Evolutionary conservation across 192 early-diverging fungal genomes (phyloP).

Genomic region (Rhizoclosmatium sp.): DNA sequence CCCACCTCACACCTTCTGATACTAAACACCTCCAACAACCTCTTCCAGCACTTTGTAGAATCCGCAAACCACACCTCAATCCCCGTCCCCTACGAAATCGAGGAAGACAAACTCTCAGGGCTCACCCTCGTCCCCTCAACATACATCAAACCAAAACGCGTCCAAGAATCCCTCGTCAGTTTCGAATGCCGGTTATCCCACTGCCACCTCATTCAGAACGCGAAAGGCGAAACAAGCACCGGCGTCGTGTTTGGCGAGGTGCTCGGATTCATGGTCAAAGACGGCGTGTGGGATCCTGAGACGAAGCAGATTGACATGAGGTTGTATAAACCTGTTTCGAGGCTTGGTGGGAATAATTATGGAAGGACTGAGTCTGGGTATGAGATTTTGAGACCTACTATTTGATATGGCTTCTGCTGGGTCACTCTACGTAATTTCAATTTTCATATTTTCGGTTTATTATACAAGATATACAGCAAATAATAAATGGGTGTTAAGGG

Average conservation of each 20-base stretch:
- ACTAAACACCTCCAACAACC: not conserved
- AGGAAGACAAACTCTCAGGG: slow-evolving; percentile 46
- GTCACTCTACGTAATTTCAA: too few species aligned
- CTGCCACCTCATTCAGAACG: slow-evolving; percentile 44
- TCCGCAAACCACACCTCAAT: slow-evolving; percentile 56
- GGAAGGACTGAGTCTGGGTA: slow-evolving; percentile 45
- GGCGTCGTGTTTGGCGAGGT: slow-evolving; percentile 54
- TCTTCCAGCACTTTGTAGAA: slow-evolving; percentile 46
- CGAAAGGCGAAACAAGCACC: slow-evolving; percentile 30
- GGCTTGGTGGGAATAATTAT: slow-evolving; percentile 55
- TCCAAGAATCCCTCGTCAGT: slow-evolving; percentile 43
- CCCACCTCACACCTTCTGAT: not conserved
- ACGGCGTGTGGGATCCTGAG: slow-evolving; percentile 43
- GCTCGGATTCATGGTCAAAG: slow-evolving; percentile 44
- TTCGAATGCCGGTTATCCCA: slow-evolving; percentile 55
- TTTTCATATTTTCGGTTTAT: too few species aligned
- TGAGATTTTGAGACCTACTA: slow-evolving; percentile 42
- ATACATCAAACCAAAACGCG: slow-evolving; percentile 40
- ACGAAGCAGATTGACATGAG: slow-evolving; percentile 41
- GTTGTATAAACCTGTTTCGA: slow-evolving; percentile 41
- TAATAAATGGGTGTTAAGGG: too few species aligned
- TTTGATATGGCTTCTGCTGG: not conserved
- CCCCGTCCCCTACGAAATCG: slow-evolving; percentile 46
- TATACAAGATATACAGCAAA: too few species aligned
- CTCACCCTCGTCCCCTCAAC: slow-evolving; percentile 47